Evolutionary conservation across 2,329 filamentous ascomycete species (phyloP).

Genomic region (Metarhizium humberi): DNA sequence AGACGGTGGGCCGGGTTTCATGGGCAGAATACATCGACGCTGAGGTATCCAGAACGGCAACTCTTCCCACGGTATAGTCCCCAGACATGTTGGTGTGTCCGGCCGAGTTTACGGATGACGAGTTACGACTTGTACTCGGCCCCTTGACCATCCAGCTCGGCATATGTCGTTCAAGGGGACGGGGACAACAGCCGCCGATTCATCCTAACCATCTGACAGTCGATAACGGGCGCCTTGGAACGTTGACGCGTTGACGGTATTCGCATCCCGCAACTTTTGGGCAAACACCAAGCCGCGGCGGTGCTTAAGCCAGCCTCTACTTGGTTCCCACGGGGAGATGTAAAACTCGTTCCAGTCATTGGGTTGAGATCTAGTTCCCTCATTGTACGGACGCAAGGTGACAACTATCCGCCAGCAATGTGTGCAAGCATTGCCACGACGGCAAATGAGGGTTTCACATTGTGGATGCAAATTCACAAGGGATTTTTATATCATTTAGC

Average conservation of each 20-base stretch:
- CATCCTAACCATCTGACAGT: too few relatives aligned
- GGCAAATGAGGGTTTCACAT: too few relatives aligned
- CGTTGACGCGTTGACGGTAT: slow-evolving; percentile 9
- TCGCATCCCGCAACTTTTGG: slow-evolving; percentile 3
- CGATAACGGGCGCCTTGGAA: too few relatives aligned
- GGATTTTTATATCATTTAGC: too few relatives aligned
- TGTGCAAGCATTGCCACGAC: background rate
- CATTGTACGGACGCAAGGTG: slow-evolving; percentile 9
- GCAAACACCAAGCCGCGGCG: slow-evolving; percentile 43
- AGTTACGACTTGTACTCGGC: slow-evolving; percentile 14
- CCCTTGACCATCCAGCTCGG: slow-evolving; percentile 14
- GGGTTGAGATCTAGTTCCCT: slow-evolving; percentile 22
- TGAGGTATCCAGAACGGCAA: slow-evolving; percentile 33
- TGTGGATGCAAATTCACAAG: too few relatives aligned
- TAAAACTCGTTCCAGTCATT: slow-evolving; percentile 46
- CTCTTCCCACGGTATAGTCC: slow-evolving; percentile 12
- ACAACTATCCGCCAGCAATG: too few relatives aligned
- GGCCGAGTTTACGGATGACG: slow-evolving; percentile 10
- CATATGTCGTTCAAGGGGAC: slow-evolving; percentile 13
- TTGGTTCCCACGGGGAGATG: slow-evolving; percentile 43
- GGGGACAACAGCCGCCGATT: background rate
- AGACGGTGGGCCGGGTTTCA: slow-evolving; percentile 33
- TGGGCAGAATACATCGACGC: slow-evolving; percentile 33
- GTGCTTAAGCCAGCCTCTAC: slow-evolving; percentile 47
- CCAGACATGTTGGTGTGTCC: slow-evolving; percentile 9